A percentile compares a stretch with the other conserved stretches of the same genome.
These are phyloP conservation scores for Podila horticola DNA, from an alignment of 192 early-diverging fungal genomes.

Conservation along the genomic window DNA sequence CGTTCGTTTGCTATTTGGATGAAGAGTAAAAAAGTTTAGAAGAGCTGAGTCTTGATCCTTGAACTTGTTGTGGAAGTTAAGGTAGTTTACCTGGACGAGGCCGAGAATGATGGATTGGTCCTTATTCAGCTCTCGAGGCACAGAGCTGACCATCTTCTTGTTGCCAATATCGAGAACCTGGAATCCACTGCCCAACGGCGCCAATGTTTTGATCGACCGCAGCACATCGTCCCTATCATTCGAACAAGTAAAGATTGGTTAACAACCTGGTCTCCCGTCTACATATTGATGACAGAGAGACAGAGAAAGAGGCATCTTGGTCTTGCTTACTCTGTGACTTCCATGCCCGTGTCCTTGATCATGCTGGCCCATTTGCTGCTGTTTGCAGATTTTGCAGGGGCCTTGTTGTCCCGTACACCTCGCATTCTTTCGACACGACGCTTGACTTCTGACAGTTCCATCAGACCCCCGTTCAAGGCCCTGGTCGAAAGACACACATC, in stretches of 20 bases:
- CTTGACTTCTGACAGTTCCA: slow-evolving; percentile 86
- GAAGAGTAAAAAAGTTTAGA: background rate
- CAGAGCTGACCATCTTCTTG: slow-evolving; percentile 86
- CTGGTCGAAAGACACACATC: slow-evolving; percentile 90
- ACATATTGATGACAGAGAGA: background rate
- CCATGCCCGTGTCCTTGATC: slow-evolving; percentile 34
- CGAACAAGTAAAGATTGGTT: slow-evolving; percentile 17
- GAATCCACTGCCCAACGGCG: slow-evolving; percentile 92
- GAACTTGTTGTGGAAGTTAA: background rate
- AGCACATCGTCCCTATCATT: slow-evolving; percentile 83
- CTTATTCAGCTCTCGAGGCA: slow-evolving; percentile 88
- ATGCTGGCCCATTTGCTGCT: slow-evolving; percentile 27
- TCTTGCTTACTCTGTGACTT: slow-evolving; percentile 50
- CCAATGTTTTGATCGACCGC: slow-evolving; percentile 85
- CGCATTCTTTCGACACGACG: slow-evolving; percentile 75
- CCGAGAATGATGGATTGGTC: slow-evolving; percentile 79
- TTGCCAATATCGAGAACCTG: slow-evolving; percentile 82
- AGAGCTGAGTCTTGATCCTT: background rate
- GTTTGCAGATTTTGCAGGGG: background rate
- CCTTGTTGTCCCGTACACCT: slow-evolving; percentile 36
- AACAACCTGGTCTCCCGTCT: background rate
- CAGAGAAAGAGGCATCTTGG: background rate
- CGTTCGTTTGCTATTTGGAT: slow-evolving; percentile 27
- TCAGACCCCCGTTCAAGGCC: slow-evolving; percentile 89
- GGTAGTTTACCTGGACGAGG: slow-evolving; percentile 71